A percentile compares a stretch with the other conserved stretches of the same genome.
Evolutionary conservation across 2,329 filamentous ascomycete genomes (phyloP).

Genomic region (Pseudofabraea citricarpa): DNA sequence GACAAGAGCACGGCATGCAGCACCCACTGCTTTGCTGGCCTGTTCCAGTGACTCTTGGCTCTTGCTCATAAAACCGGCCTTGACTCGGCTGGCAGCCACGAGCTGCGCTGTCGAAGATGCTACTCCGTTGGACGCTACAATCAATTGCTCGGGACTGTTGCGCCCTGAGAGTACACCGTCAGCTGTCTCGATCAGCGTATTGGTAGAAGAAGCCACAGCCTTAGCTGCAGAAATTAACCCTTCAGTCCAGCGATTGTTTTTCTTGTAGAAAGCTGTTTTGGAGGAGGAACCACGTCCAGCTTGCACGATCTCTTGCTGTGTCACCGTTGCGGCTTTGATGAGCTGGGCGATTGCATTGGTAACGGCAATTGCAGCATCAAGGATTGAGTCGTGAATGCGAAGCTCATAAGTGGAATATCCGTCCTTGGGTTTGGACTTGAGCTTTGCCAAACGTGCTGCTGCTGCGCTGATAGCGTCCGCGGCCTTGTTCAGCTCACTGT

Average conservation of each 20-base stretch:
- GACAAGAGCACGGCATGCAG: constrained; percentile 81
- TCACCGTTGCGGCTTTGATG: constrained; percentile 89
- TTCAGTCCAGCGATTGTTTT: constrained; percentile 99
- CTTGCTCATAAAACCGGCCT: constrained; percentile 97
- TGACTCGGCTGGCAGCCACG: constrained; percentile 90
- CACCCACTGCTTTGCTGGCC: constrained; percentile 88
- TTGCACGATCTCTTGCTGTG: constrained; percentile 94
- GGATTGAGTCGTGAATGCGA: constrained; percentile 90
- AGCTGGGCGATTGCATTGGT: constrained; percentile 90
- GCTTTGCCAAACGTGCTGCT: constrained; percentile 79
- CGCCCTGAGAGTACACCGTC: constrained; percentile 90
- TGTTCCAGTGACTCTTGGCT: constrained; percentile 87
- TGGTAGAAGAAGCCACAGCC: constrained; percentile 88
- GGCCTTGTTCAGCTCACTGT: constrained; percentile 85
- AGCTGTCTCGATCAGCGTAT: constrained; percentile 94
- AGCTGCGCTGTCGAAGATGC: constrained; percentile 94
- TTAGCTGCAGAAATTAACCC: constrained; percentile 96
- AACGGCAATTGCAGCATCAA: constrained; percentile 88
- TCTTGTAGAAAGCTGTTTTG: constrained; percentile 96
- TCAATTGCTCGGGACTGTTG: constrained; percentile 93
- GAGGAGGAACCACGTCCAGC: constrained; percentile 85
- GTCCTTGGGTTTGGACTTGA: constrained; percentile 95
- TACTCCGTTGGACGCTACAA: constrained; percentile 95
- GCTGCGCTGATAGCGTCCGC: constrained; percentile 94
- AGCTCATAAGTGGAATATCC: constrained; percentile 95